phyloP scores from a whole-genome alignment of 768 basidiomycete species.

The Mycena vitilis region DNA sequence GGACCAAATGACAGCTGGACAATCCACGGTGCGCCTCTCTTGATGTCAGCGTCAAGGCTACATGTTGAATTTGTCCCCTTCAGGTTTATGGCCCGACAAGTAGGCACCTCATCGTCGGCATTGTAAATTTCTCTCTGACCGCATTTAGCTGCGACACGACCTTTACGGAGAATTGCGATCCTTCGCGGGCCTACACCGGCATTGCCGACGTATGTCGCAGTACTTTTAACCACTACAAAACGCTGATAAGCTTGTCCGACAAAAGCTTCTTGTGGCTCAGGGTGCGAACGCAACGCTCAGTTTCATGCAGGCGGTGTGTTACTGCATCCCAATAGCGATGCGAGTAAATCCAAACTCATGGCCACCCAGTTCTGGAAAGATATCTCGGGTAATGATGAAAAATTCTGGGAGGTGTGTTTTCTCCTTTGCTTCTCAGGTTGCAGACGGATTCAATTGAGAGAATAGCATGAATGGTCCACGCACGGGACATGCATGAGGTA shows the following conservation, averaged over 20 bases:
- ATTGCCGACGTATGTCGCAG: constrained; percentile 48
- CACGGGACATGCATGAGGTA: constrained; percentile 52
- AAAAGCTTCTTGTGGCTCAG: constrained; percentile 55
- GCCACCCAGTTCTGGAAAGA: constrained; percentile 55
- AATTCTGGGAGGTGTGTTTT: constrained; percentile 61
- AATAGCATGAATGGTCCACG: constrained; percentile 62
- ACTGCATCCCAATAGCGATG: too few species aligned
- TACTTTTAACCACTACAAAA: background rate
- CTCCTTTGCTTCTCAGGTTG: constrained; percentile 43
- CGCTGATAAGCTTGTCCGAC: background rate
- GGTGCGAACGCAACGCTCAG: constrained; percentile 54
- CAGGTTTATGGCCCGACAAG: constrained; percentile 65
- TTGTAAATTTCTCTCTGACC: constrained; percentile 45
- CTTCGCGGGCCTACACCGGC: constrained; percentile 56
- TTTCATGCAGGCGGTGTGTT: constrained; percentile 50
- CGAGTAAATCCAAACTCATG: background rate
- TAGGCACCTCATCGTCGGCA: constrained; percentile 44
- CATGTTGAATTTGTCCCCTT: constrained; percentile 24
- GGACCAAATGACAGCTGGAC: constrained; percentile 66
- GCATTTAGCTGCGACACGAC: constrained; percentile 58
- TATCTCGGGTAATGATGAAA: constrained; percentile 50
- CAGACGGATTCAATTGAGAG: constrained; percentile 33
- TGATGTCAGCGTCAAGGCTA: background rate
- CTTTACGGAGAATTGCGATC: constrained; percentile 55
- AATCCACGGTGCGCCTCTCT: constrained; percentile 45